These are phyloP conservation scores for Blastomyces emzantsi DNA, from an alignment of 2,329 filamentous ascomycete genomes.

Conservation along the genomic window DNA sequence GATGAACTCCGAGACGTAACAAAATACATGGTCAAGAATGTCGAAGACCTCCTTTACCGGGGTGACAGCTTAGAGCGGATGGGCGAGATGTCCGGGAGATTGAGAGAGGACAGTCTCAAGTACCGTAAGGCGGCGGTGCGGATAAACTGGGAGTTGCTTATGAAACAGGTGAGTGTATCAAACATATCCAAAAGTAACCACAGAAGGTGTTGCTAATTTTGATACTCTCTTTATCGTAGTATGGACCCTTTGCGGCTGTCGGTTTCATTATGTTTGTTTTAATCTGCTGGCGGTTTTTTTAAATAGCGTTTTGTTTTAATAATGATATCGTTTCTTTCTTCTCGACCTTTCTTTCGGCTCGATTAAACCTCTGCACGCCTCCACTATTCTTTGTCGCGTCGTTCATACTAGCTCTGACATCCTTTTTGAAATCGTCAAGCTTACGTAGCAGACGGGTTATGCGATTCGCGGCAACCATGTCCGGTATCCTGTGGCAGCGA, in stretches of 20 bases:
- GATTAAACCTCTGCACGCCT: background rate
- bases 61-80: slow-evolving; percentile 93
- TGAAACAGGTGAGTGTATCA: slow-evolving; percentile 61
- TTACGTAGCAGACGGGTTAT: background rate
- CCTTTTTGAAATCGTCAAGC: background rate
- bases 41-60: slow-evolving; percentile 91
- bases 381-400: background rate
- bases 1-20: slow-evolving; percentile 97
- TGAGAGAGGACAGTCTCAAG: slow-evolving; percentile 89
- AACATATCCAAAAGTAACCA: background rate
- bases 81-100: slow-evolving; percentile 81
- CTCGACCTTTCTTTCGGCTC: background rate
- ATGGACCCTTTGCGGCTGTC: slow-evolving; percentile 78
- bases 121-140: slow-evolving; percentile 85
- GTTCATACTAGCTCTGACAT: background rate
- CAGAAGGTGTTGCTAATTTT: background rate
- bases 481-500: background rate
- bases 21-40: slow-evolving; percentile 99
- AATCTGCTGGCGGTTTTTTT: slow-evolving; percentile 92
- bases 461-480: background rate
- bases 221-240: slow-evolving; percentile 41
- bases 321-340: slow-evolving; percentile 5
- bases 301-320: slow-evolving; percentile 15
- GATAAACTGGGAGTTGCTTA: slow-evolving; percentile 94
- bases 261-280: slow-evolving; percentile 77